Evolutionary conservation across 352 stramenopile species (phyloP).

Genomic region (Globisporangium spinosum): DNA sequence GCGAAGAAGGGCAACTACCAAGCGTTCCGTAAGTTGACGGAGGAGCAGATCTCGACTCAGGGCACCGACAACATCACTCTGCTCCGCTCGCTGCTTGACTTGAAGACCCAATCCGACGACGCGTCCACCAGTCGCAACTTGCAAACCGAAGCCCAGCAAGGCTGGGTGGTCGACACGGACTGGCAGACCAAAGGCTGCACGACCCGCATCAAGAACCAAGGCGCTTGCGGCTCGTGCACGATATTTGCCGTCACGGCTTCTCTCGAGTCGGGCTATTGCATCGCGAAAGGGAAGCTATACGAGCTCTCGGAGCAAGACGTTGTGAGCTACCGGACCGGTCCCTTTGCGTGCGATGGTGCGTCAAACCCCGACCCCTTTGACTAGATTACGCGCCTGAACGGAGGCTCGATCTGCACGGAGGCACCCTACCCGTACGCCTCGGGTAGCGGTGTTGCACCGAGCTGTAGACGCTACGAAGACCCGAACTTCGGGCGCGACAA

Average conservation of each 20-base stretch:
- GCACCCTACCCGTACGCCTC: slow-evolving; percentile 19
- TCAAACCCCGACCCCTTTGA: neutral
- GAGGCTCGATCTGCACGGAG: slow-evolving; percentile 20
- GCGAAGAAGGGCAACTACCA: slow-evolving; percentile 16
- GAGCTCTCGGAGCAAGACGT: slow-evolving; percentile 23
- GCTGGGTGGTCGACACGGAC: slow-evolving; percentile 13
- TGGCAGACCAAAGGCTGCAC: slow-evolving; percentile 25
- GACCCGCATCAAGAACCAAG: slow-evolving; percentile 24
- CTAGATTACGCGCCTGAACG: slow-evolving; percentile 16
- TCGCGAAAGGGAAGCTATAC: slow-evolving; percentile 3
- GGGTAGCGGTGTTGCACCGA: neutral
- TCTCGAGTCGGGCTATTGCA: slow-evolving; percentile 27
- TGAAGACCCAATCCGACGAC: neutral
- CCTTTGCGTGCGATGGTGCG: no score
- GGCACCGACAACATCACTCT: neutral
- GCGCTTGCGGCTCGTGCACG: slow-evolving; percentile 21
- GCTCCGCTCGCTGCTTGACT: neutral
- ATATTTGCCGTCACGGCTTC: slow-evolving; percentile 14
- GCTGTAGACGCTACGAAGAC: slow-evolving; percentile 15
- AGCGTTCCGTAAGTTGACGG: slow-evolving; percentile 11
- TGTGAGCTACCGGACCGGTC: slow-evolving; percentile 7
- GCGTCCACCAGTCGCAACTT: neutral
- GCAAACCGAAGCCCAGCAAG: neutral
- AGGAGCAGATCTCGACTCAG: neutral
- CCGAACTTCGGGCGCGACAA: slow-evolving; percentile 11